Evolutionary conservation across 305 asterid genomes (phyloP), one percentile per base, ranked within the genome.

Genomic region (Rubia occidens): DNA sequence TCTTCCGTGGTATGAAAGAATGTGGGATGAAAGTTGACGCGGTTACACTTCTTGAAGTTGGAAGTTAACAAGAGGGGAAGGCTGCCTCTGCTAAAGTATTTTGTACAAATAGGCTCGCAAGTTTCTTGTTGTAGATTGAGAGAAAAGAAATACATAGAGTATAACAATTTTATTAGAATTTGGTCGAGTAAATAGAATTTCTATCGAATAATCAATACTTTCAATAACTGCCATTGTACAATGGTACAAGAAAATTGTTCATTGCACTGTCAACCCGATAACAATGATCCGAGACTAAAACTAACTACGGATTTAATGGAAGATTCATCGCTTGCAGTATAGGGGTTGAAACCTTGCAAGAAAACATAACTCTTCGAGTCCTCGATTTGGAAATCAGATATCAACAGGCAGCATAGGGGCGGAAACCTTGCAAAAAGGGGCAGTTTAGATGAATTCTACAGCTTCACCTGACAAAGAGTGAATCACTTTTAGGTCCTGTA

Each of bases 21-120:
- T 75, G 74, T 59, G 91, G 86, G 53, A 65, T 82, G 59, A 67
- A 77, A 73, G 77, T 77, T 1, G 95, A 88, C 71, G 85, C 75
- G 14, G 45, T 84, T 24, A 56, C 83, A 35, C 78, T 88, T 77
- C 94, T 88, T 65, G 88, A 88, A 14, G 75, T 75, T 32, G 37
- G 37, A 32, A 32, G 4, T 1, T 32, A 44, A 44, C 49, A 44
- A 44, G 7, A 7, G 49, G 49, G 6, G 49, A 44, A 11, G 11
- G 13, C 49, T 44, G 49, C 49, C 49, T 7, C 9, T 8, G 9
- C 13, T 11, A 44, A 7, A 11, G 5, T 11, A 44, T 44, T 44
- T 44, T 54, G 60, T 54, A 20, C 60, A 56, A 8, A 51, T 51
- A 49, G 55, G 55, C 15, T 11, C 5, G 0, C 8, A 3, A 49